phyloP scores from a whole-genome alignment of 2,329 filamentous ascomycete species.

The Pseudogymnoascus sp. region DNA sequence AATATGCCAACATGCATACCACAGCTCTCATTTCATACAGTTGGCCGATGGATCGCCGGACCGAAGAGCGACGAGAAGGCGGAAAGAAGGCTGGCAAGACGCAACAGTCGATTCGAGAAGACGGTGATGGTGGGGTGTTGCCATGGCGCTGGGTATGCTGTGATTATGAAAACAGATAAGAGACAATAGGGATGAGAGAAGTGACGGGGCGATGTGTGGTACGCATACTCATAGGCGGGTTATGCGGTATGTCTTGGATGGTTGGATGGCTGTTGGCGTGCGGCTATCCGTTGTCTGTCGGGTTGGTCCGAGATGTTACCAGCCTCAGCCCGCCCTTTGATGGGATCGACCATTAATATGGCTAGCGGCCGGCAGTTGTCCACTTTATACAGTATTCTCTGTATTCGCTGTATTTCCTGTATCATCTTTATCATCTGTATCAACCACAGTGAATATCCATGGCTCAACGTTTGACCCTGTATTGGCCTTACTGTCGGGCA shows the following conservation, averaged over 20 bases:
- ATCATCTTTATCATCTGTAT: not conserved
- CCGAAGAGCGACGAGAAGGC: not conserved
- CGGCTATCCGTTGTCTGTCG: not conserved
- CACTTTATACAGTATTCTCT: not conserved
- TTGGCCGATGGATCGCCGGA: not conserved
- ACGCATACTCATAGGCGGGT: not conserved
- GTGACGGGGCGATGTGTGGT: not conserved
- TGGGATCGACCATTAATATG: not conserved
- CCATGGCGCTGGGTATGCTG: not conserved
- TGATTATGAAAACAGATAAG: not conserved
- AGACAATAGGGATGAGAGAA: not conserved
- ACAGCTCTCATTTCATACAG: not conserved
- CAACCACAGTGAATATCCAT: not conserved
- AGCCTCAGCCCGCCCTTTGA: not conserved
- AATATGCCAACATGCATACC: conserved; percentile 1
- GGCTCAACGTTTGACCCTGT: not conserved
- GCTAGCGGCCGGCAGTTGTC: not conserved
- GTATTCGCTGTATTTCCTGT: too few relatives aligned
- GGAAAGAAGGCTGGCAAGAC: not conserved
- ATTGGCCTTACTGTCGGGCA: not conserved
- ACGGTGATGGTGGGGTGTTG: not conserved
- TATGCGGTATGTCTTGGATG: not conserved
- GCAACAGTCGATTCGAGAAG: not conserved
- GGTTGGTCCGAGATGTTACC: conserved; percentile 5
- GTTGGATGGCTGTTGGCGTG: not conserved